These are phyloP conservation scores for Arthroderma sp. DNA, from an alignment of 2,329 filamentous ascomycete species.

Conservation along the genomic window DNA sequence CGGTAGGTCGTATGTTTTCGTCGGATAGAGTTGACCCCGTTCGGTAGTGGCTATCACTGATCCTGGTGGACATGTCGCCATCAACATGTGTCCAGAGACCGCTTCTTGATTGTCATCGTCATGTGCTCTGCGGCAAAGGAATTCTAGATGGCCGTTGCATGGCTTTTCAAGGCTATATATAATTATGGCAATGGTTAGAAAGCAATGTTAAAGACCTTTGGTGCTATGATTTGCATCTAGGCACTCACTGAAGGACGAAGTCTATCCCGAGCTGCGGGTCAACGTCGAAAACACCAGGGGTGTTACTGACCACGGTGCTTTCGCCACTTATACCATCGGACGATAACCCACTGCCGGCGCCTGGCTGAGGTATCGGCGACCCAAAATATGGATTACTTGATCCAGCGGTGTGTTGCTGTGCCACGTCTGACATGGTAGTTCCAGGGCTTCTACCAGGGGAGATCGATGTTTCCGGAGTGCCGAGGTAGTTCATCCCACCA, in stretches of 20 bases:
- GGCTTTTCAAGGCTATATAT: constrained; percentile 58
- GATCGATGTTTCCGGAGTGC: constrained; percentile 11
- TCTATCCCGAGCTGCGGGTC: constrained; percentile 38
- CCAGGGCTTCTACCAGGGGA: constrained; percentile 11
- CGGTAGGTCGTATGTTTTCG: constrained; percentile 67
- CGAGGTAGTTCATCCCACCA: constrained; percentile 7
- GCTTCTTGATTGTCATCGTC: constrained; percentile 50
- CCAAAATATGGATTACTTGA: not conserved
- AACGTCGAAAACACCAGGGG: constrained; percentile 33
- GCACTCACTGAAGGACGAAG: constrained; percentile 36
- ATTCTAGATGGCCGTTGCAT: constrained; percentile 84
- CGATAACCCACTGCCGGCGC: not conserved
- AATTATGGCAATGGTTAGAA: not conserved
- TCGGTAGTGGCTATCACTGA: constrained; percentile 46
- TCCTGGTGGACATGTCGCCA: constrained; percentile 78
- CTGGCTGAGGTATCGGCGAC: not conserved
- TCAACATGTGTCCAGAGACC: constrained; percentile 77
- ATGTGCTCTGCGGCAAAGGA: constrained; percentile 46
- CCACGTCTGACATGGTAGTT: not conserved
- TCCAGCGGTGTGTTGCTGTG: not conserved
- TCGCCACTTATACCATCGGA: not conserved
- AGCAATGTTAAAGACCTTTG: not conserved
- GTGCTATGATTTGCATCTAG: not conserved
- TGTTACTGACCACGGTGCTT: constrained; percentile 15
- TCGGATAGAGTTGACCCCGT: constrained; percentile 43